Evolutionary conservation across 2,329 filamentous ascomycete genomes (phyloP).

Genomic region (Canariomyces notabilis): DNA sequence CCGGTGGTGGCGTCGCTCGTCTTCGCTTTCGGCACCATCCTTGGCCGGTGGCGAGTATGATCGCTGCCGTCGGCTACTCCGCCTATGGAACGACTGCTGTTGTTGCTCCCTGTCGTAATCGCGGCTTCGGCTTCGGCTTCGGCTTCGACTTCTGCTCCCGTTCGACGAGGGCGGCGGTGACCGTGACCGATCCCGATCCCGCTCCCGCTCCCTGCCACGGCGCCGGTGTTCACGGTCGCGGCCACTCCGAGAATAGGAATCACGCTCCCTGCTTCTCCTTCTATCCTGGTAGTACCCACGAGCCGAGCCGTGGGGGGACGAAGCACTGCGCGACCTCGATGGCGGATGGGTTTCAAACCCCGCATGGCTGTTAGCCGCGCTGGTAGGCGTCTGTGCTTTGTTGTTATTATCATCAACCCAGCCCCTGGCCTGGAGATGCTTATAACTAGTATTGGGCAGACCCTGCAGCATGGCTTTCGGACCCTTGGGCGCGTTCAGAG

Average conservation of each 20-base stretch:
- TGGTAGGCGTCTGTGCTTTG: slow-evolving; percentile 28
- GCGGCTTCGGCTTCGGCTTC: slow-evolving; percentile 37
- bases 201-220: slow-evolving; percentile 11
- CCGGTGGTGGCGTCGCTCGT: slow-evolving; percentile 46
- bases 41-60: slow-evolving; percentile 45
- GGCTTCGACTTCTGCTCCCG: slow-evolving; percentile 30
- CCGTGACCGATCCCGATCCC: slow-evolving; percentile 1
- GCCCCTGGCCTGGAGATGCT: slow-evolving; percentile 53
- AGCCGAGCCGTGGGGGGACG: slow-evolving; percentile 26
- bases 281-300: slow-evolving; percentile 25
- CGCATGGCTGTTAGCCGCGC: slow-evolving; percentile 22
- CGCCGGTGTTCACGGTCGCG: slow-evolving; percentile 15
- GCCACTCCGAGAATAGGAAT: neutral
- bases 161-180: neutral
- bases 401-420: slow-evolving; percentile 39
- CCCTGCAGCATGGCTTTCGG: slow-evolving; percentile 93
- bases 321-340: slow-evolving; percentile 43
- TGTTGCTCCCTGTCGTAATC: slow-evolving; percentile 43
- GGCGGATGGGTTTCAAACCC: slow-evolving; percentile 30
- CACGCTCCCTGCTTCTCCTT: slow-evolving; percentile 17
- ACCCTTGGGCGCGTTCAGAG: slow-evolving; percentile 77
- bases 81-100: no score
- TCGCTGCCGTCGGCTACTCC: slow-evolving; percentile 50
- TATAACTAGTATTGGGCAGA: slow-evolving; percentile 73
- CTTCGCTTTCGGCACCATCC: slow-evolving; percentile 43